These are phyloP conservation scores for Aureobasidium namibiae DNA, from an alignment of 2,329 filamentous ascomycete species.

Conservation along the genomic window DNA sequence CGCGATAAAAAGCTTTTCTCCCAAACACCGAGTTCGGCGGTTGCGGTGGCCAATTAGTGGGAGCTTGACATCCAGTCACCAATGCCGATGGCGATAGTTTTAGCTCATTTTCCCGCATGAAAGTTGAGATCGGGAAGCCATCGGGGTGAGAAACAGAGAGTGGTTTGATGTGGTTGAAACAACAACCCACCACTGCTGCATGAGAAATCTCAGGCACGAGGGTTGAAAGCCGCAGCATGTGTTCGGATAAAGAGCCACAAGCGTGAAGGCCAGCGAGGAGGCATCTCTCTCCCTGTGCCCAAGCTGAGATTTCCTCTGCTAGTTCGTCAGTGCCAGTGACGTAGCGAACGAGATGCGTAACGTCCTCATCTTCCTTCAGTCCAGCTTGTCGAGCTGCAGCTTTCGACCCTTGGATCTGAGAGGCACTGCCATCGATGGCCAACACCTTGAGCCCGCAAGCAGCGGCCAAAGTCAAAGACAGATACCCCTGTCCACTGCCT, in stretches of 20 bases:
- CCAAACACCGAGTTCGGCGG: conserved; percentile 13
- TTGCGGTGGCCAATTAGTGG: conserved; percentile 16
- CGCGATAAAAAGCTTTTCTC: conserved; percentile 15
- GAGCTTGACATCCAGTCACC: conserved; percentile 16
- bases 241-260: conserved; percentile 15
- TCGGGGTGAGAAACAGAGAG: background rate
- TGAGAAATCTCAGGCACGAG: background rate
- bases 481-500: conserved; percentile 16
- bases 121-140: conserved; percentile 15
- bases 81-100: conserved; percentile 14
- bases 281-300: conserved; percentile 12
- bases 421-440: conserved; percentile 15
- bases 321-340: conserved; percentile 6
- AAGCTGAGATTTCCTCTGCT: conserved; percentile 1
- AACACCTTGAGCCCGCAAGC: conserved; percentile 12
- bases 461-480: conserved; percentile 13
- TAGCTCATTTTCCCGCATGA: conserved; percentile 13
- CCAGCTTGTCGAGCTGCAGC: conserved; percentile 13
- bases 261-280: conserved; percentile 15
- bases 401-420: conserved; percentile 15
- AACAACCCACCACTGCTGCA: conserved; percentile 15
- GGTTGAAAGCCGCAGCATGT: conserved; percentile 14
- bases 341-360: conserved; percentile 13
- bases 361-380: conserved; percentile 11
- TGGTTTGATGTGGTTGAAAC: conserved; percentile 15